Evolutionary conservation across 192 early-diverging fungal species (phyloP).

Genomic region (Gigaspora rosea): DNA sequence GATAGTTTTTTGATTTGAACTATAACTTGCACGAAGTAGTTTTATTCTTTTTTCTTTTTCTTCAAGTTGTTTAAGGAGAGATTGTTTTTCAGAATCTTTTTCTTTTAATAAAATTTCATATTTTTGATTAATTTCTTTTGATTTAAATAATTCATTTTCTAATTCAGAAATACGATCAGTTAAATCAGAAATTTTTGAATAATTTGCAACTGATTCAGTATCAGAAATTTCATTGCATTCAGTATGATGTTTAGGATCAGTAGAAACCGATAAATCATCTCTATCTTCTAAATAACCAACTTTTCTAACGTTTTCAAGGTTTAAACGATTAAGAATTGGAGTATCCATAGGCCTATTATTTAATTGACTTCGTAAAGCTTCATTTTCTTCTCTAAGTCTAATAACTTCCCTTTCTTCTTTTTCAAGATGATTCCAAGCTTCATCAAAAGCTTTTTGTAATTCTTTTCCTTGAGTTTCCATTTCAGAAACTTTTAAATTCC

Average conservation of each 20-base stretch:
- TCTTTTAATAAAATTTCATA: background rate
- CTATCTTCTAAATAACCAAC: slow-evolving; percentile 14
- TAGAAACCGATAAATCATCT: slow-evolving; percentile 23
- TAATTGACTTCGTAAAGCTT: slow-evolving; percentile 17
- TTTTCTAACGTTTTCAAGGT: slow-evolving; percentile 21
- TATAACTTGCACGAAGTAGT: slow-evolving; percentile 9
- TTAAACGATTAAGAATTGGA: background rate
- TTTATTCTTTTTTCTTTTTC: slow-evolving; percentile 25
- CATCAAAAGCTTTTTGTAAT: slow-evolving; percentile 29
- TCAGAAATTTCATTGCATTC: slow-evolving; percentile 9
- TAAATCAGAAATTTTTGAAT: slow-evolving; percentile 22
- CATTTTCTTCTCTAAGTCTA: slow-evolving; percentile 21
- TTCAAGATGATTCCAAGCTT: slow-evolving; percentile 22
- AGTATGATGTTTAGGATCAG: slow-evolving; percentile 13
- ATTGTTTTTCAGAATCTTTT: slow-evolving; percentile 5
- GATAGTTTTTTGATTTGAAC: slow-evolving; percentile 20
- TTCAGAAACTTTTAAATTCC: slow-evolving; percentile 23
- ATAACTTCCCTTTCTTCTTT: slow-evolving; percentile 23
- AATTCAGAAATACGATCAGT: slow-evolving; percentile 25
- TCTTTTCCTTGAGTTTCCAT: slow-evolving; percentile 34
- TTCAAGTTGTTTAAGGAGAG: slow-evolving; percentile 26
- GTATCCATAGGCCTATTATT: background rate
- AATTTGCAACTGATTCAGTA: slow-evolving; percentile 9
- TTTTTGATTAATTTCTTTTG: slow-evolving; percentile 28
- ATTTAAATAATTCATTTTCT: slow-evolving; percentile 9